Conservation (phyloP, 2,329 filamentous ascomycete species). For the Zalaria sp. region DNA sequence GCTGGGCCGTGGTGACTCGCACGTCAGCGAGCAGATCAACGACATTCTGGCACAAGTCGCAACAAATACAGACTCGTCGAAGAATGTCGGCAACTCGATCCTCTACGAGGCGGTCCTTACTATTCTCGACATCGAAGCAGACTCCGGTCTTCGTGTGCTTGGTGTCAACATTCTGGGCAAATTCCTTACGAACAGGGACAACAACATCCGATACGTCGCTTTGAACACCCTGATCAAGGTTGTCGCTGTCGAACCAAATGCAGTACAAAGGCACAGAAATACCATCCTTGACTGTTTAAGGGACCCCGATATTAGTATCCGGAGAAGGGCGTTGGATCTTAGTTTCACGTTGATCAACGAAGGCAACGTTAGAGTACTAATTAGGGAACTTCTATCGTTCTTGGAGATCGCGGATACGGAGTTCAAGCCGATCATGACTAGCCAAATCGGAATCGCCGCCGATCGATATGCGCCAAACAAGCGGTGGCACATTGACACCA, state of each 20-base stretch:
- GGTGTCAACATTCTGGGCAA: conserved; percentile 98
- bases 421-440: conserved; percentile 97
- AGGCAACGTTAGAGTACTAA: conserved; percentile 82
- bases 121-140: conserved; percentile 94
- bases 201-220: conserved; percentile 97
- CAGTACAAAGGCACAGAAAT: conserved; percentile 91
- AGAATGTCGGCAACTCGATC: conserved; percentile 97
- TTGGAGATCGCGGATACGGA: conserved; percentile 94
- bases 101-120: conserved; percentile 94
- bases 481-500: conserved; percentile 96
- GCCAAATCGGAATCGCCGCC: conserved; percentile 91
- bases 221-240: conserved; percentile 97
- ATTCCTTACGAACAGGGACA: conserved; percentile 95
- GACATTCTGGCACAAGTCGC: conserved; percentile 87
- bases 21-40: conserved; percentile 94
- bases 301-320: conserved; percentile 96
- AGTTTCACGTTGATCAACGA: conserved; percentile 98
- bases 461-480: conserved; percentile 95
- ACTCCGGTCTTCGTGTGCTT: conserved; percentile 83
- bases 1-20: conserved; percentile 69
- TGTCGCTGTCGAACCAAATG: conserved; percentile 93
- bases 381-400: conserved; percentile 87
- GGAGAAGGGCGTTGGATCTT: conserved; percentile 84
- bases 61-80: conserved; percentile 93
- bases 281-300: conserved; percentile 92